phyloP scores from a whole-genome alignment of 1,139 yeast species.

The Yamadazyma friedrichii region DNA sequence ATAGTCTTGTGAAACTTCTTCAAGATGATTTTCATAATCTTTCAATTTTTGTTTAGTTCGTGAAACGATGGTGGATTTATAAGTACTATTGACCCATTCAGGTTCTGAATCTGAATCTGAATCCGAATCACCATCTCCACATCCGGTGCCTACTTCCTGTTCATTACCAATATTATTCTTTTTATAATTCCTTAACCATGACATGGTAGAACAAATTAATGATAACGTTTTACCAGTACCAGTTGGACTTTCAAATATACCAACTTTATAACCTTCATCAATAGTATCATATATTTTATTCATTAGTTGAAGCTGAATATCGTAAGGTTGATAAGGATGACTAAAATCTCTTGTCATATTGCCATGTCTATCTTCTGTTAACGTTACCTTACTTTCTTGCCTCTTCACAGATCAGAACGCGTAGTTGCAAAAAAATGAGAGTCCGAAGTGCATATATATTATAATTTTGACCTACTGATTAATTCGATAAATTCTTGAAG shows the following conservation, averaged over 20 bases:
- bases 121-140: slow-evolving; percentile 14
- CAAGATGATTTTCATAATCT: slow-evolving; percentile 43
- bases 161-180: slow-evolving; percentile 18
- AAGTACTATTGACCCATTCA: slow-evolving; percentile 55
- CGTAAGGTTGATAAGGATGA: slow-evolving; percentile 84
- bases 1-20: slow-evolving; percentile 16
- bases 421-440: slow-evolving; percentile 1
- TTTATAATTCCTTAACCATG: slow-evolving; percentile 76
- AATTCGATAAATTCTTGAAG: slow-evolving; percentile 16
- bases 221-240: slow-evolving; percentile 94
- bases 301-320: slow-evolving; percentile 79
- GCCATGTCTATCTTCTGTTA: too few relatives aligned
- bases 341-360: slow-evolving; percentile 29
- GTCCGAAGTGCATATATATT: neutral
- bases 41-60: slow-evolving; percentile 28
- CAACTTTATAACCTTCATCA: slow-evolving; percentile 59
- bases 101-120: slow-evolving; percentile 51
- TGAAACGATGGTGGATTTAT: slow-evolving; percentile 31
- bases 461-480: slow-evolving; percentile 9
- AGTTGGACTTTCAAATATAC: slow-evolving; percentile 90
- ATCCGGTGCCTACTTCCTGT: slow-evolving; percentile 12
- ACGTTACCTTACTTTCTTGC: too few relatives aligned
- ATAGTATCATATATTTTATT: slow-evolving; percentile 65
- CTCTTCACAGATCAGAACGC: slow-evolving; percentile 1
- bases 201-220: slow-evolving; percentile 78